These are phyloP conservation scores for Pittosporum tobira DNA, from an alignment of 129 eudicot species.

Conservation along the genomic window DNA sequence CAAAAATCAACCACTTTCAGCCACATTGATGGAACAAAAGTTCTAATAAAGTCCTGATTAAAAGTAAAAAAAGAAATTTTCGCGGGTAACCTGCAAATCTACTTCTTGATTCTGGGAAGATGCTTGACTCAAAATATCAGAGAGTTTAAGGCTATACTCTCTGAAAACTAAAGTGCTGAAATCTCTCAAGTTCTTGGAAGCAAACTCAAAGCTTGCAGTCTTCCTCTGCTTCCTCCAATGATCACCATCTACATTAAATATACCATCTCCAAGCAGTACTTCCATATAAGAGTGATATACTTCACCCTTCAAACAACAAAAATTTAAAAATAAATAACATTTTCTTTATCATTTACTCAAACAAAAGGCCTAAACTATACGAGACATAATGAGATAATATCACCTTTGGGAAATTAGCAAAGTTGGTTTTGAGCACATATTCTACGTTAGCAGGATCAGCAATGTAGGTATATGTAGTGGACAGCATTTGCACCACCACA, in stretches of 20 bases:
- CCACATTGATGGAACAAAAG: background rate
- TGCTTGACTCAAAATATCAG: constrained; percentile 46
- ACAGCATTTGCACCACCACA: constrained; percentile 80
- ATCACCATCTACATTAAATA: constrained; percentile 94
- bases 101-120: constrained; percentile 38
- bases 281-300: constrained; percentile 97
- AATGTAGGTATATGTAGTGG: constrained; percentile 65
- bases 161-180: constrained; percentile 90
- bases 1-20: constrained; percentile 1
- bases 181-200: constrained; percentile 91
- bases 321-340: too few species aligned
- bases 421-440: constrained; percentile 77
- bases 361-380: background rate
- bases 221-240: constrained; percentile 91
- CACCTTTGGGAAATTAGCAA: constrained; percentile 88
- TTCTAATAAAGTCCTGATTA: background rate
- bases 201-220: constrained; percentile 94
- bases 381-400: background rate
- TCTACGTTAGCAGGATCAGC: constrained; percentile 80
- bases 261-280: constrained; percentile 91
- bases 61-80: background rate
- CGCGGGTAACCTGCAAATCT: constrained; percentile 69
- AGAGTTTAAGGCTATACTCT: constrained; percentile 84
- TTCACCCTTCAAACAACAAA: constrained; percentile 51
- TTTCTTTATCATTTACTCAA: constrained; percentile 3